Percentiles rank a stretch among this genome's conserved stretches.
phyloP scores from a whole-genome alignment of 2,329 filamentous ascomycete genomes.

The Penicillium sp. region DNA sequence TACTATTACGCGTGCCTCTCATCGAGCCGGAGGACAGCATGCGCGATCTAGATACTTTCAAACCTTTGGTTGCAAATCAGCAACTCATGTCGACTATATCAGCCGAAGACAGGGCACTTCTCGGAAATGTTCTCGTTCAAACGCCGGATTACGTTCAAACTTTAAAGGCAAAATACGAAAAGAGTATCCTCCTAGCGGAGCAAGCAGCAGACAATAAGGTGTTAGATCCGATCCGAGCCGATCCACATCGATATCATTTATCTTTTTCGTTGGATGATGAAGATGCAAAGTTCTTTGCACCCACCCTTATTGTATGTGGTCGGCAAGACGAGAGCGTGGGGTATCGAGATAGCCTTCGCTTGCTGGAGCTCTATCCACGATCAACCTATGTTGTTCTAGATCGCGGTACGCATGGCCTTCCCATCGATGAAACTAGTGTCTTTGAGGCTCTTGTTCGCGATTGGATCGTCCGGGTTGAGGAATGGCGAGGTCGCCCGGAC shows the following conservation, averaged over 20 bases:
- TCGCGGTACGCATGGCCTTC: conserved; percentile 32
- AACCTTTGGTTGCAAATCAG: conserved; percentile 27
- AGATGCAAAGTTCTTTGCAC: conserved; percentile 28
- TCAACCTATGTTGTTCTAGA: conserved; percentile 32
- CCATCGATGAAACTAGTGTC: conserved; percentile 31
- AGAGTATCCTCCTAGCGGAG: conserved; percentile 18
- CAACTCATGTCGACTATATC: conserved; percentile 28
- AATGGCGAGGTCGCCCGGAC: conserved; percentile 29
- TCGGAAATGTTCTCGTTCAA: conserved; percentile 32
- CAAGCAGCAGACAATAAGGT: conserved; percentile 24
- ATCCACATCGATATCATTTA: conserved; percentile 30
- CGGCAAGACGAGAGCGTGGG: conserved; percentile 33
- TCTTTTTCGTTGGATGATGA: conserved; percentile 23
- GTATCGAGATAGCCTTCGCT: conserved; percentile 34
- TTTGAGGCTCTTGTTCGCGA: conserved; percentile 35
- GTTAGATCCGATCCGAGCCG: conserved; percentile 31
- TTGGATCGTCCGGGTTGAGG: conserved; percentile 29
- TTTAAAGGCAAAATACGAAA: conserved; percentile 27
- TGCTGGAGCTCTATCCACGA: conserved; percentile 33
- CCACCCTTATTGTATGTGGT: conserved; percentile 34
- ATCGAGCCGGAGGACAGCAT: conserved; percentile 28
- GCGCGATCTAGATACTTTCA: conserved; percentile 32
- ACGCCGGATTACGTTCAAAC: conserved; percentile 29
- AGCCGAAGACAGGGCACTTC: conserved; percentile 23
- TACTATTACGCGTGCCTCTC: conserved; percentile 33